Evolutionary conservation across 106 monocot genomes (phyloP).

Genomic region (Acorus calamus): DNA sequence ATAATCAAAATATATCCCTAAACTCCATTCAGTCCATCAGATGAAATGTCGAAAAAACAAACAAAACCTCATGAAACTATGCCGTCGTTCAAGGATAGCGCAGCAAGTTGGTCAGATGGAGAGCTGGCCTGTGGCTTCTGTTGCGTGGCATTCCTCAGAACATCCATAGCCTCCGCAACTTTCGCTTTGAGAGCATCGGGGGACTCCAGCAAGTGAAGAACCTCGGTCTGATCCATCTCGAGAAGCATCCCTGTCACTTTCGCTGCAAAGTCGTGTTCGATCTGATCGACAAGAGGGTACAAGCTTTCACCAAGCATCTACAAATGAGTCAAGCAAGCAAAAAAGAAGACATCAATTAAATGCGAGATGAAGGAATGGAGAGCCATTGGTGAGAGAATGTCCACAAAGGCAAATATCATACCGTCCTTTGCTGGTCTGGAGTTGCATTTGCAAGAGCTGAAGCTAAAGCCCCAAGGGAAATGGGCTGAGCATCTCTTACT

Average conservation of each 20-base stretch:
- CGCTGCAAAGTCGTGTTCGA: constrained; percentile 45
- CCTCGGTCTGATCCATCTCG: constrained; percentile 82
- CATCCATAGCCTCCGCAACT: constrained; percentile 57
- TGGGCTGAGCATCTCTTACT: constrained; percentile 24
- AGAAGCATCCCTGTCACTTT: constrained; percentile 73
- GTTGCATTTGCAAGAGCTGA: constrained; percentile 48
- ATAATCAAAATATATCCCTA: too few species aligned
- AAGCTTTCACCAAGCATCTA: constrained; percentile 64
- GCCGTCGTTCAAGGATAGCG: constrained; percentile 40
- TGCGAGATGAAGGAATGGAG: not conserved
- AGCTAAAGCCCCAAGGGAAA: constrained; percentile 33
- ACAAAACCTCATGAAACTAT: constrained; percentile 13
- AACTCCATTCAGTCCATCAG: too few species aligned
- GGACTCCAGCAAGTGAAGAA: constrained; percentile 59
- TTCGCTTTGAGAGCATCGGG: constrained; percentile 51
- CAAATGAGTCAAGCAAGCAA: not conserved
- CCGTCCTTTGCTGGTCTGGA: constrained; percentile 39
- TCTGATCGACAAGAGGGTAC: constrained; percentile 51
- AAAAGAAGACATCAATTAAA: not conserved
- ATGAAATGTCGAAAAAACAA: too few species aligned
- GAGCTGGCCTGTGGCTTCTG: constrained; percentile 21
- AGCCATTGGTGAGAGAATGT: not conserved
- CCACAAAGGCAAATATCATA: not conserved
- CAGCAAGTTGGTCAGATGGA: constrained; percentile 42
- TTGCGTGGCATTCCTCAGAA: constrained; percentile 38